Evolutionary conservation across 306 rosid species (phyloP), one percentile per base, ranked within the genome.

Genomic region (Trifolium pratense): DNA sequence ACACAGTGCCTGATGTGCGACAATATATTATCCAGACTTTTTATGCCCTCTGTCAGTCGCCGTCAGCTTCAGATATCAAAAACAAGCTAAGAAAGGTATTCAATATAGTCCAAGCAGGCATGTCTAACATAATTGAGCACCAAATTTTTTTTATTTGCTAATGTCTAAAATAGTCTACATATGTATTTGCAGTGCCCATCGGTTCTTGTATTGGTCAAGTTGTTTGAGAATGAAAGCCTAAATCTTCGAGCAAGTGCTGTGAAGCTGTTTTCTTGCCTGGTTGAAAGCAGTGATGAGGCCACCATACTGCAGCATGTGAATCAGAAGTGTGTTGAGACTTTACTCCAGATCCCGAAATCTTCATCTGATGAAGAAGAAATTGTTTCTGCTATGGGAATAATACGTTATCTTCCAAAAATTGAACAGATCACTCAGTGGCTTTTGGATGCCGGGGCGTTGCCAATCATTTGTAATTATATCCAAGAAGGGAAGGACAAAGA

Each of bases 341-440:
- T 88, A 61, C 70, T 90, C 25, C 56, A 15, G 78, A 92, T 92
- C 84, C 80, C 87, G 76, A 80, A 72, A 84, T 67, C 85, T 75
- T 71, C 96, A 53, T n/a, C 70, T 9, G 88, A 87, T 63, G 88
- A 88, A 75, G 96, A 81, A 64, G 96, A 92, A 80, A 49, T 78
- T 53, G 83, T 82, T 55, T 92, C 86, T 64, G 92, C 88, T 42
- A 71, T 92, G 93, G 92, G 88, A 67, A 83, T 92, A 46, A 78
- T 92, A 81, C 73, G 80, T 51, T 29, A 78, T 79, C 88, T 92
- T 61, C 97, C 96, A 0, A 87, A 86, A 80, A 76, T 25, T 52
- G 62, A 63, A 0, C 80, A 81, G 71, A 84, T 87, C 74, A 82
- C 92, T 68, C 75, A 84, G 60, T 87, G 92, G 87, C 84, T 92